These are phyloP conservation scores for Rubia balearica DNA, from an alignment of 305 asterid species.

Conservation along the genomic window DNA sequence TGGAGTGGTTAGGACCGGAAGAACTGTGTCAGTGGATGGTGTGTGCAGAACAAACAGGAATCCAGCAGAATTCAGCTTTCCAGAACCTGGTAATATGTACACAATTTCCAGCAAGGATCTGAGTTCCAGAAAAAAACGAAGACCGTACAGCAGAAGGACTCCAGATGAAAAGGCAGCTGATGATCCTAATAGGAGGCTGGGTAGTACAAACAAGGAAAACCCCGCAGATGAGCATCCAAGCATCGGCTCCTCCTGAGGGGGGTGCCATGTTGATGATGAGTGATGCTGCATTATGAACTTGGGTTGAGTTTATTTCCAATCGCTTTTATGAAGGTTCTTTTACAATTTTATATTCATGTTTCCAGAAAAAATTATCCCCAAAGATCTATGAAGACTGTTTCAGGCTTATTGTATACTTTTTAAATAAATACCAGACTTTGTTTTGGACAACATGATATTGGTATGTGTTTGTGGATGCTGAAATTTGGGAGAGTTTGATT, in stretches of 20 bases:
- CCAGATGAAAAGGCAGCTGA: conserved; percentile 2
- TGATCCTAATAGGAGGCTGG: conserved; percentile 37
- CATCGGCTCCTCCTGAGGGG: neutral
- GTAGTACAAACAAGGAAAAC: conserved; percentile 22
- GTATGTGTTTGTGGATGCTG: neutral
- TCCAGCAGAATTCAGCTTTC: conserved; percentile 72
- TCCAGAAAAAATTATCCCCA: neutral
- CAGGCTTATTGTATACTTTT: conserved; percentile 2
- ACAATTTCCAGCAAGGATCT: conserved; percentile 48
- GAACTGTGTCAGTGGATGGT: conserved; percentile 13
- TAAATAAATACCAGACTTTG: neutral
- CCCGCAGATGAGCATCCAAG: conserved; percentile 20
- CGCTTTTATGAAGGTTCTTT: neutral
- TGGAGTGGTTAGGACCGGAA: conserved; percentile 17
- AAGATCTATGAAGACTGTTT: neutral
- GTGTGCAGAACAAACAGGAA: conserved; percentile 51
- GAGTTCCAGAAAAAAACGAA: conserved; percentile 27
- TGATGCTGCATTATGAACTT: neutral
- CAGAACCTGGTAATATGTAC: conserved; percentile 45
- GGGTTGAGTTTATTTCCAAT: neutral
- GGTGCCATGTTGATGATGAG: neutral
- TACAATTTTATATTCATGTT: neutral
- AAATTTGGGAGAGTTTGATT: neutral
- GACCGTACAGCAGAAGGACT: conserved; percentile 20
- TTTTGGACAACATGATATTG: neutral